Base-by-base conservation (phyloP, 2,329 filamentous ascomycete genomes). In the Exserohilum rostratum region DNA sequence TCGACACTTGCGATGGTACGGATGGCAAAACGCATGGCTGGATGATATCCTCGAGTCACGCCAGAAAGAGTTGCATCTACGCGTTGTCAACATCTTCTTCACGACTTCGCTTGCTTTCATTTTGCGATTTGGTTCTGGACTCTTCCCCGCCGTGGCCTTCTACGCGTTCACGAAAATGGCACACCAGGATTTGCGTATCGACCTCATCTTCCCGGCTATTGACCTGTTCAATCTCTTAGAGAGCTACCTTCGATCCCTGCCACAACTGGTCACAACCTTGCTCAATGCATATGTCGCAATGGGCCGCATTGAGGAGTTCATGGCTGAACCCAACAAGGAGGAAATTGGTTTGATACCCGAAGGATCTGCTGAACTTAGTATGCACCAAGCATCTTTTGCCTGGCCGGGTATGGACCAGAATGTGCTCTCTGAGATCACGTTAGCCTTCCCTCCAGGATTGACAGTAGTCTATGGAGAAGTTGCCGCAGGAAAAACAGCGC, bases 281-380 rank as follows among this genome's bases (percentile, higher is more conserved):
- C 82, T 96, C 61, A 96, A 96, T 65, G 90, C 91, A 0, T 87
- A 85, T n/a, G 88, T 96, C 15, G 89, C 92, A 0, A 85, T 96
- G 58, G 85, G 84, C 7, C 87, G 92, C 61, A 91, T 96, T 17
- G 90, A 96, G 66, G 83, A 85, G 18, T 96, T 96, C 76, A 96
- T 96, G 90, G 78, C 80, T 0, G 92, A 96, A 72, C 90, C 90
- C 0, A 86, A 96, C 66, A 91, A 91, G 63, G 83, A 85, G 27
- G 80, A 83, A 25, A 72, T 73, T 3, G 77, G 78, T 3, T 70
- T 75, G 15, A 69, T 69, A 2, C 64, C 70, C 11, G 75, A 69
- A 40, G 75, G 72, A 42, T 70, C 69, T 22, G 68, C 71, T 3
- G 60, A 69, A 27, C 68, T 83, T 1, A 67, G 82, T 35, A 79